phyloP scores from a whole-genome alignment of 2,329 filamentous ascomycete species.

The Huntiella moniliformis region DNA sequence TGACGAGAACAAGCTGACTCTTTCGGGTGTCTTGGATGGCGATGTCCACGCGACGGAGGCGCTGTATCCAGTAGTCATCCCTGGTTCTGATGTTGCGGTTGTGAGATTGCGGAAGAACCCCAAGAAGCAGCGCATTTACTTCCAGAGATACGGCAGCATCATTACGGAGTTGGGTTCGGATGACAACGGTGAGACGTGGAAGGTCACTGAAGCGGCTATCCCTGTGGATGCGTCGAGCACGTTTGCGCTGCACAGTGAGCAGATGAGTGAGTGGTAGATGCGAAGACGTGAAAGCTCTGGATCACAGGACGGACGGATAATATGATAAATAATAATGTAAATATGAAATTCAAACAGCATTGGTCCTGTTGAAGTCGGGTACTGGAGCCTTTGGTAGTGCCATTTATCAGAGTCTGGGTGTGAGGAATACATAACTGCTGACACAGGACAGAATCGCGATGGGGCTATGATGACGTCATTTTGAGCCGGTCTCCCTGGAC shows the following conservation, averaged over 20 bases:
- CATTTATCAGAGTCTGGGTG: too few relatives aligned
- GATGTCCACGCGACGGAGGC: slow-evolving; percentile 9
- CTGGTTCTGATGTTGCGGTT: slow-evolving; percentile 10
- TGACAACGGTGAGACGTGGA: slow-evolving; percentile 11
- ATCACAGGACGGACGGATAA: not conserved
- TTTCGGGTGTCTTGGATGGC: slow-evolving; percentile 9
- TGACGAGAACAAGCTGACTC: slow-evolving; percentile 10
- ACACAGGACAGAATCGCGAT: too few relatives aligned
- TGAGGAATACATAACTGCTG: too few relatives aligned
- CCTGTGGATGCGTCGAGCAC: slow-evolving; percentile 11
- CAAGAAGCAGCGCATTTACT: slow-evolving; percentile 10
- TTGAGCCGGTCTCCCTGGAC: too few relatives aligned
- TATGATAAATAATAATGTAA: too few relatives aligned
- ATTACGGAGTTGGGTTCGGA: slow-evolving; percentile 10
- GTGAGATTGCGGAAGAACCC: slow-evolving; percentile 7
- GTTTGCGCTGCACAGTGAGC: slow-evolving; percentile 10
- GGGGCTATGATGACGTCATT: too few relatives aligned
- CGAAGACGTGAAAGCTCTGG: not conserved
- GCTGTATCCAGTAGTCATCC: slow-evolving; percentile 11
- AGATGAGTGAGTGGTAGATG: slow-evolving; percentile 10
- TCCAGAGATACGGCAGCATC: slow-evolving; percentile 11
- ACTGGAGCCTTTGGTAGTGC: too few relatives aligned
- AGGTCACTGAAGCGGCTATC: slow-evolving; percentile 9
- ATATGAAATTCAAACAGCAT: too few relatives aligned
- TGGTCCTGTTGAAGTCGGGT: too few relatives aligned